Base-by-base conservation (phyloP, 2,329 filamentous ascomycete genomes). In the Apiospora sp. region DNA sequence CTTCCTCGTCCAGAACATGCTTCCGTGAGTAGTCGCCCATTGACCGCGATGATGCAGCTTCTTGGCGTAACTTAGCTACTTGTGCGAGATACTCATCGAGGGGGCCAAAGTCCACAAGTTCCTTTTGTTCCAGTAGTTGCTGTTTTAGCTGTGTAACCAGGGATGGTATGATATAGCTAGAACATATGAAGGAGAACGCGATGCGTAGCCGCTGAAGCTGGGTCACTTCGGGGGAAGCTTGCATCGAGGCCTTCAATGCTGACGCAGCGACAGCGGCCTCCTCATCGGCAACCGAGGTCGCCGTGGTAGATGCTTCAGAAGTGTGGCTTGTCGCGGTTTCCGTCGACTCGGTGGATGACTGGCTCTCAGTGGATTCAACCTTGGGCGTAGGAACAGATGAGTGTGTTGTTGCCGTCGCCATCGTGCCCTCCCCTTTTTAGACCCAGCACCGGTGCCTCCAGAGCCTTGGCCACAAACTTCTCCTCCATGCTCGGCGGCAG, bases 401-500 rank as follows among this genome's bases (percentile, higher is more conserved):
- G 22, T 64, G 70, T 24, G 69, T 41, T 70, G 8, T 30, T 67
- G 49, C 71, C 22, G 69, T 41, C 71, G 8, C 30, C 67, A 46
- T 54, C 22, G 49, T 54, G 75, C 75, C 69, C 72, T 91, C 88
- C 88, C 67, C 90, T 87, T 78, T 88, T 92, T 54, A 95, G 86
- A 44, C 90, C 90, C 76, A 94, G 84, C 61, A 97, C 85, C 0
- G 96, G 96, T 5, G 91, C 89, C 76, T 96, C 93, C 6, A 99
- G 85, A 2, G 89, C 89, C 78, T 92, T 92, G 70, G 87, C 89
- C 12, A 99, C 90, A 77, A 98, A 97, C 58, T 90, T 92, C 67
- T 96, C 93, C 80, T 98, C 96, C 87, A 99, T 89, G 77, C 92
- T 97, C 8, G 86, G 83, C 1, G 96, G 95, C 13, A 98, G 83